Evolutionary conservation across 176 grass and related monocot genomes (phyloP), one percentile per base, ranked within the genome.

Genomic region (Aegilops longissima): DNA sequence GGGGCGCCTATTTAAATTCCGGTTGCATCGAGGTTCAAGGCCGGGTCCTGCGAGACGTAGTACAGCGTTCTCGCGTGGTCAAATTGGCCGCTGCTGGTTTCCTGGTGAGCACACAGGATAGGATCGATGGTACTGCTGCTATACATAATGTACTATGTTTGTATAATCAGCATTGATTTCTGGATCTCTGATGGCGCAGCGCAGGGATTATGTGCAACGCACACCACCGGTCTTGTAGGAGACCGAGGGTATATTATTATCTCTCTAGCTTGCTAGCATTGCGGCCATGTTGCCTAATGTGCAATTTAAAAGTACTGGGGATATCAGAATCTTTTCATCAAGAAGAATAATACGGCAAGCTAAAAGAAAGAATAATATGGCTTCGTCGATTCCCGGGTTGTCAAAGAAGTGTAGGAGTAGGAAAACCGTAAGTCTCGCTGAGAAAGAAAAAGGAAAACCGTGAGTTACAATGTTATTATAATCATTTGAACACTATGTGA

Each of bases 221-320:
- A 70, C 80, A 24, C 44, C 73, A 56, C 62, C 88, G 17, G 59
- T 2, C 88, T 77, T 68, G 61, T 61, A 35, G 82, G 66, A 80
- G 85, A 47, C 17, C 88, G 47, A 70, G 71, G 47, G 25, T 25
- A 56, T 67, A 9, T 68, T 33, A 2, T 20, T 21, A 21, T 59
- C 13, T 52, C 14, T 51, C 25, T 25, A 25, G 25, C 3, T 45
- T 12, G 42, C 29, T 38, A 12, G 24, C 80, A 35, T 25, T 33
- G 31, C 2, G 21, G 66, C 18, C 88, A 86, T 51, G 24, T 64
- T 70, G 78, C 17, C 5, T 12, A 33, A 5, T 44, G 3, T 52
- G 0, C 49, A 52, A 38, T 38, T 52, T 17, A 6, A 2, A 52
- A 52, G 49, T 0, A 52, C 5, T 0, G 14, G 14, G 49, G 49